Evolutionary conservation across 2,329 filamentous ascomycete genomes (phyloP).

Genomic region (Chalara sp.): DNA sequence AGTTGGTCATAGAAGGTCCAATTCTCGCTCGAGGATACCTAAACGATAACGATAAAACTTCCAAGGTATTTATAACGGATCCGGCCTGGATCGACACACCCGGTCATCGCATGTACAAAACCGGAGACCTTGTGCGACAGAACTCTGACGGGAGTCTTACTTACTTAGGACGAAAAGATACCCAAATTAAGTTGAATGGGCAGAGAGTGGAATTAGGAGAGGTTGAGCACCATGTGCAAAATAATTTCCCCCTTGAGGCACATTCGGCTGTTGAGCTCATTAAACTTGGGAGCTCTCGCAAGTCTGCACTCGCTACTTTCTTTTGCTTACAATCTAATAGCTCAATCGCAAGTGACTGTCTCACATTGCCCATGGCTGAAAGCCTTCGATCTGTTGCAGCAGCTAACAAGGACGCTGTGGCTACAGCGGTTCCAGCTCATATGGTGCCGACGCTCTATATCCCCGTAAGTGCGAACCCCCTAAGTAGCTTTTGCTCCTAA

Average conservation of each 20-base stretch:
- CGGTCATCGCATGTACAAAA: conserved; percentile 46
- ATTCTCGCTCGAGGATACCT: neutral
- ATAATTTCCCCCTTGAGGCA: neutral
- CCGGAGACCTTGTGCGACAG: conserved; percentile 46
- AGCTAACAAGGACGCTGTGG: too few species aligned
- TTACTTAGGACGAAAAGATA: conserved; percentile 58
- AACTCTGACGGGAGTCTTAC: conserved; percentile 37
- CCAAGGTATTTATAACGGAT: neutral
- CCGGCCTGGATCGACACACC: neutral
- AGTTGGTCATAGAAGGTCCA: neutral
- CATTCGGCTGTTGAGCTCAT: too few species aligned
- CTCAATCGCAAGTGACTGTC: too few species aligned
- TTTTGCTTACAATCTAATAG: too few species aligned
- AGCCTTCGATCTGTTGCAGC: too few species aligned
- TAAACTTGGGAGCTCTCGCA: too few species aligned
- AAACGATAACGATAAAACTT: neutral
- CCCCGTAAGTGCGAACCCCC: too few species aligned
- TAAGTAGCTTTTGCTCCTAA: too few species aligned
- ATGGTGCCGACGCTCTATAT: too few species aligned
- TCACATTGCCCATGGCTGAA: too few species aligned
- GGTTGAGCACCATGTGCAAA: neutral
- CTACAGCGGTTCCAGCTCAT: too few species aligned
- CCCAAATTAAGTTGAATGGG: conserved; percentile 59
- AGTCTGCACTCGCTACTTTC: too few species aligned
- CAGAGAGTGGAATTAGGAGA: conserved; percentile 49